Base-by-base conservation (phyloP, 768 basidiomycete species). In the Lactarius quietus region DNA sequence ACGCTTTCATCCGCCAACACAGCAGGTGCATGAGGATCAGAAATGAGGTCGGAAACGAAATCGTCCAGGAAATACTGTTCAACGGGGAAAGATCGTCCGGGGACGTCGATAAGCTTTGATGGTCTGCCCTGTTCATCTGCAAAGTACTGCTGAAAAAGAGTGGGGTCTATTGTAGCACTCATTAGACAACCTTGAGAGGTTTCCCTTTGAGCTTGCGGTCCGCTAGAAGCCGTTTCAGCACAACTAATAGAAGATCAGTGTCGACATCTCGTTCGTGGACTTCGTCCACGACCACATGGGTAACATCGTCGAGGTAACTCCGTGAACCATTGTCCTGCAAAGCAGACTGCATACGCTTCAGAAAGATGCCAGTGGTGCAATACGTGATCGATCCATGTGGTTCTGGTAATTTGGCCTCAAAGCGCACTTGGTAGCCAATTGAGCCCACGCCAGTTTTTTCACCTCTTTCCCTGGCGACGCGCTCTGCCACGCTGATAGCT, bases 241-340 rank as follows among this genome's bases (percentile, higher is more conserved):
- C 92, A 63, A 94, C 92, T 20, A 98, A 83, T 51, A 94, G 77
- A 28, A 97, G 78, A 75, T 97, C 95, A 0, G 93, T 95, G 72
- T 97, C 94, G 65, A 96, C 85, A 70, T 96, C 93, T 33, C 95
- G 88, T 76, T 97, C 95, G 74, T 98, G 95, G 4, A 94, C 95
- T 77, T 98, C 95, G 74, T 98, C 95, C 31, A 98, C 93, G 53
- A 97, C 76, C 64, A 98, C 85, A 74, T 97, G 95, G 10, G 93
- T 93, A 59, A 96, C 82, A 59, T 86, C 81, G 70, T 95, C 93
- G 64, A 96, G 77, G 68, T 65, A 57, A 14, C 77, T 72, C 65
- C 74, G 73, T 38, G 77, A 66, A 39, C 73, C 74, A 26, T 78
- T 77, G 57, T 79, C 80, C 52, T 84, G 75, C 63, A 94, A 79